Evolutionary conservation across 345 rosid genomes (phyloP).

Genomic region (Salix purpurea): DNA sequence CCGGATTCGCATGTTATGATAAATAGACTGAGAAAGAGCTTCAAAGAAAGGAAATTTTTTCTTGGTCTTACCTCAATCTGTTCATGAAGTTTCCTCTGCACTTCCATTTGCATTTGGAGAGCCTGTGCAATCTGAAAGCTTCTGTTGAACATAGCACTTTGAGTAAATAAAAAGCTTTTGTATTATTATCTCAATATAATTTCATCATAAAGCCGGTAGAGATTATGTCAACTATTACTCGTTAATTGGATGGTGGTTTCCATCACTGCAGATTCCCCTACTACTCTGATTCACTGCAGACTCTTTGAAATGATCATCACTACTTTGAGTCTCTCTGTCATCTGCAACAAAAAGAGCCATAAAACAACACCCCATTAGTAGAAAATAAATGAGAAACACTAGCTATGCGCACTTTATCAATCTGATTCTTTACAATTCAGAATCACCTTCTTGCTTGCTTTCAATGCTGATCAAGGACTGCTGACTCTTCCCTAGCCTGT

Average conservation of each 20-base stretch:
- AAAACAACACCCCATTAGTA: slow-evolving; percentile 1
- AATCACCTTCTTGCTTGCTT: slow-evolving; percentile 36
- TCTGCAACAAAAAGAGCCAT: slow-evolving; percentile 33
- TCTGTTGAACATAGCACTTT: slow-evolving; percentile 37
- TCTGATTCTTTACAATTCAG: neutral
- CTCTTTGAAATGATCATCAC: slow-evolving; percentile 23
- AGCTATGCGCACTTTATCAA: neutral
- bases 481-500: slow-evolving; percentile 81
- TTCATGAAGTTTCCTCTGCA: slow-evolving; percentile 82
- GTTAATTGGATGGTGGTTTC: slow-evolving; percentile 38
- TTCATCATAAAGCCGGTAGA: neutral
- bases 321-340: slow-evolving; percentile 41
- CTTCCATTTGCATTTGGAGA: slow-evolving; percentile 88
- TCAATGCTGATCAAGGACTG: slow-evolving; percentile 35
- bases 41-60: neutral
- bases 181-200: slow-evolving; percentile 6
- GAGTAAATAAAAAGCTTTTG: slow-evolving; percentile 5
- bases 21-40: neutral
- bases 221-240: slow-evolving; percentile 46
- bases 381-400: neutral
- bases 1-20: slow-evolving; percentile 8
- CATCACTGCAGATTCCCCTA: slow-evolving; percentile 27
- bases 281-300: slow-evolving; percentile 18
- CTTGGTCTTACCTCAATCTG: slow-evolving; percentile 72
- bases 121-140: slow-evolving; percentile 71